phyloP scores from a whole-genome alignment of 1,139 yeast genomes.

The Wickerhamiella infanticola region DNA sequence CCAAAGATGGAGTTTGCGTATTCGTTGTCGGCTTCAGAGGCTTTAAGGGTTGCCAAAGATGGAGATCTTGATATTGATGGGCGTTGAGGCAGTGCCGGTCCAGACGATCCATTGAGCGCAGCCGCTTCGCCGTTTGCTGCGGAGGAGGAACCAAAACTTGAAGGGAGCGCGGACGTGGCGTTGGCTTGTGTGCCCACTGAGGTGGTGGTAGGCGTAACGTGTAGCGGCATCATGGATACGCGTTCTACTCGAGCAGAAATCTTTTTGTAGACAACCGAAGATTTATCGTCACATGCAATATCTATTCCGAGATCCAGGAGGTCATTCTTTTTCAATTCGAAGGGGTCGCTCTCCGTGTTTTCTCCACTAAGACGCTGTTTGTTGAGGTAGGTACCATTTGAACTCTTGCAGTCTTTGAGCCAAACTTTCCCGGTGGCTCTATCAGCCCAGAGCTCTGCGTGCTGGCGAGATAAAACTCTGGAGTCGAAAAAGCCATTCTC shows the following conservation, averaged over 20 bases:
- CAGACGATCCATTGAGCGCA: neutral
- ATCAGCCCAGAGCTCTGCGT: slow-evolving; percentile 78
- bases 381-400: slow-evolving; percentile 90
- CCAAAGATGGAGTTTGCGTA: slow-evolving; percentile 53
- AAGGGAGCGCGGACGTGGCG: neutral
- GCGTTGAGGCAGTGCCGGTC: neutral
- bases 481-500: slow-evolving; percentile 92
- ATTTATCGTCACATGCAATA: slow-evolving; percentile 48
- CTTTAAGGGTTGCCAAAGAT: slow-evolving; percentile 6
- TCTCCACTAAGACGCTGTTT: slow-evolving; percentile 51
- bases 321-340: slow-evolving; percentile 59
- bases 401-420: slow-evolving; percentile 74
- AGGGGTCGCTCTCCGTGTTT: slow-evolving; percentile 36
- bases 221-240: slow-evolving; percentile 41
- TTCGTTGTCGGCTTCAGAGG: slow-evolving; percentile 20
- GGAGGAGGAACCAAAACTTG: neutral
- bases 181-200: neutral
- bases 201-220: slow-evolving; percentile 3
- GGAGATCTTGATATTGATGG: neutral
- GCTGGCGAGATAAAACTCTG: slow-evolving; percentile 80
- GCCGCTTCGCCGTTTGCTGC: neutral
- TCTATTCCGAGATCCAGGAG: slow-evolving; percentile 81
- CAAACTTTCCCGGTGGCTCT: slow-evolving; percentile 49
- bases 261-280: slow-evolving; percentile 54
- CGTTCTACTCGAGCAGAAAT: slow-evolving; percentile 70